Evolutionary conservation across 352 stramenopile species (phyloP).

Genomic region (Thalassiosira hispida): DNA sequence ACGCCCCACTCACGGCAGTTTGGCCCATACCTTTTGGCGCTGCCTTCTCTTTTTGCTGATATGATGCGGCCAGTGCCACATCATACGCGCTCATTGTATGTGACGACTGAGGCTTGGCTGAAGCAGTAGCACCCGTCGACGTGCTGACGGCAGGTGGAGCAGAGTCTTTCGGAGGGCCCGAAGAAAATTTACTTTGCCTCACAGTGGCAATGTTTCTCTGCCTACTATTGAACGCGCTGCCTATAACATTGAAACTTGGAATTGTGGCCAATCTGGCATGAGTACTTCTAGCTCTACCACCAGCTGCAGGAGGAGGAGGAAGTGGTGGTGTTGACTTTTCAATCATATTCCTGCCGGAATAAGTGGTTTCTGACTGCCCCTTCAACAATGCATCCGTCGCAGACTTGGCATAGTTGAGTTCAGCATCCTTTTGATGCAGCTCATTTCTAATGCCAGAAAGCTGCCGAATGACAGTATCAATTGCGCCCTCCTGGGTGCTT

Average conservation of each 20-base stretch:
- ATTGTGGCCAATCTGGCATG: conserved; percentile 8
- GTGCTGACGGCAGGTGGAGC: background rate
- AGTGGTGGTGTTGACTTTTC: conserved; percentile 3
- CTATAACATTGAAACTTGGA: conserved; percentile 26
- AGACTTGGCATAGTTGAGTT: conserved; percentile 32
- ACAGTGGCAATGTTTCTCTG: conserved; percentile 31
- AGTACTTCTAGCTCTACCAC: conserved; percentile 10
- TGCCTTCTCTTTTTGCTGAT: background rate
- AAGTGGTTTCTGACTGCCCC: background rate
- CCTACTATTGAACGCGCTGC: conserved; percentile 23
- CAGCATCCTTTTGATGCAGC: conserved; percentile 29
- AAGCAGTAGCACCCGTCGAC: background rate
- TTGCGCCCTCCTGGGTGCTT: conserved; percentile 6
- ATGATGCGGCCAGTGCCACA: conserved; percentile 6
- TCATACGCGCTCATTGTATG: conserved; percentile 44
- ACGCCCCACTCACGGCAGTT: conserved; percentile 4
- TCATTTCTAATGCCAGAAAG: conserved; percentile 31
- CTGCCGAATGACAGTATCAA: conserved; percentile 31
- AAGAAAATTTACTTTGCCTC: conserved; percentile 14
- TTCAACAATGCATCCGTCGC: conserved; percentile 36
- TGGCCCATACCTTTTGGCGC: background rate
- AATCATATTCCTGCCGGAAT: conserved; percentile 11
- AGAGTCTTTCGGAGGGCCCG: background rate
- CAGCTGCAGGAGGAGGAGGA: background rate
- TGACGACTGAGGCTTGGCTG: conserved; percentile 4